Conservation (phyloP, 192 early-diverging fungal species). For the Podochytrium sp. region DNA sequence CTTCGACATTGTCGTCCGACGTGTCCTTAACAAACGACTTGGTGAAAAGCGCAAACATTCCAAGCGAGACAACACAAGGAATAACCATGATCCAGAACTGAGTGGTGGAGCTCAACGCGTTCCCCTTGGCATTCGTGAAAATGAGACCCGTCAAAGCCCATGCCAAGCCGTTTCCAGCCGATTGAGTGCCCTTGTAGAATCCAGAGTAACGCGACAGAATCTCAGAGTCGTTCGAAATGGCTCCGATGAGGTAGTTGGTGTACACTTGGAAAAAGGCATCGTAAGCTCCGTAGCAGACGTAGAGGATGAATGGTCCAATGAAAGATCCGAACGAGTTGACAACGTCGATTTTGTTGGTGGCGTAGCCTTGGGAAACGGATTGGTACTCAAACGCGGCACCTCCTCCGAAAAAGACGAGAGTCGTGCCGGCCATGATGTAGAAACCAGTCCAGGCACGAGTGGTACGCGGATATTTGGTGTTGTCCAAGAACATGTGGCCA, state of each 20-base stretch:
- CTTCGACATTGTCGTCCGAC: neutral
- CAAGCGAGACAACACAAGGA: neutral
- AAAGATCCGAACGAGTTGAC: constrained; percentile 31
- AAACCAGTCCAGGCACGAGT: constrained; percentile 59
- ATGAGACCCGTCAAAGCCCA: too few relatives aligned
- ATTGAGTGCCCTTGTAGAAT: constrained; percentile 92
- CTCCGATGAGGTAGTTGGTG: too few relatives aligned
- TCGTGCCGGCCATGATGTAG: constrained; percentile 43
- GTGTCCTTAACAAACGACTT: constrained; percentile 1
- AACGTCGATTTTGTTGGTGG: constrained; percentile 45
- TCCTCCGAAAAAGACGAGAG: too few relatives aligned
- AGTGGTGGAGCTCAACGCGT: neutral
- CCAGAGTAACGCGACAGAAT: constrained; percentile 50
- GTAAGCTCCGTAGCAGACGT: constrained; percentile 73
- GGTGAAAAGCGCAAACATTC: neutral
- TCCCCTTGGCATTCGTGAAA: neutral
- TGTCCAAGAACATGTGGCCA: constrained; percentile 57
- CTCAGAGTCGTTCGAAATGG: too few relatives aligned
- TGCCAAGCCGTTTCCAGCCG: too few relatives aligned
- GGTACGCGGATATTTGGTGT: constrained; percentile 50
- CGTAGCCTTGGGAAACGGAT: constrained; percentile 52
- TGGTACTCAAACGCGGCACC: constrained; percentile 28
- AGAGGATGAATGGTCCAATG: constrained; percentile 67
- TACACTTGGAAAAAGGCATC: too few relatives aligned
- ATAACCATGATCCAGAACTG: too few relatives aligned